A percentile compares a stretch with the other conserved stretches of the same genome.
Evolutionary conservation across 768 basidiomycete species (phyloP).

Genomic region (Lactifluus volemus): DNA sequence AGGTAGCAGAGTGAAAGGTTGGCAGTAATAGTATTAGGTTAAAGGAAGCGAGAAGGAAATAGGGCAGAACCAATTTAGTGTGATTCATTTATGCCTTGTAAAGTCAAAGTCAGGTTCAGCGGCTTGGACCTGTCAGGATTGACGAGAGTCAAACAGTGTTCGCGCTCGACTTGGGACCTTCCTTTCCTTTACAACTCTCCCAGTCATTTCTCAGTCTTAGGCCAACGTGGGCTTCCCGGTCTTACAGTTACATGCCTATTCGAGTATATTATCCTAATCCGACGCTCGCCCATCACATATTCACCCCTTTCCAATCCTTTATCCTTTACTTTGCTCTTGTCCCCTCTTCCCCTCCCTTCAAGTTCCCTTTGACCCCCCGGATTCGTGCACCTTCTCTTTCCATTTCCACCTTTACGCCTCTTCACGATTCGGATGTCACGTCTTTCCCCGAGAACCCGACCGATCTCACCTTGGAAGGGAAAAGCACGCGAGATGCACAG

Average conservation of each 20-base stretch:
- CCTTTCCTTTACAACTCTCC: neutral
- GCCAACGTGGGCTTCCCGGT: neutral
- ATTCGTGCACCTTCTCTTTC: neutral
- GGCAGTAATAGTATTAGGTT: too few relatives aligned
- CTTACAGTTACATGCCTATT: neutral
- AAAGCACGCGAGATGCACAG: conserved; percentile 15
- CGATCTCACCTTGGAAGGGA: conserved; percentile 20
- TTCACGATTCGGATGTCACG: conserved; percentile 1
- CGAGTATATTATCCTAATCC: neutral
- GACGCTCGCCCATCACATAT: neutral
- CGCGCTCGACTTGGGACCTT: too few relatives aligned
- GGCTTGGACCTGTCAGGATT: too few relatives aligned
- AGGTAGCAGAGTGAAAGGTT: conserved; percentile 22
- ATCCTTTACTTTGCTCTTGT: neutral
- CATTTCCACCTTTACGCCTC: neutral
- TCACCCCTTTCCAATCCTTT: neutral
- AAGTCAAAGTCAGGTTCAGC: neutral
- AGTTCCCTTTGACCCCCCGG: neutral
- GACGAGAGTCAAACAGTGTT: too few relatives aligned
- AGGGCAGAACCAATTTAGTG: neutral
- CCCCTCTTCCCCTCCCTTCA: neutral
- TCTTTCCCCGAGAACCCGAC: neutral
- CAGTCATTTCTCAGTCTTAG: too few relatives aligned
- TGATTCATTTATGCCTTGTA: neutral
- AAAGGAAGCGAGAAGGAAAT: neutral